Evolutionary conservation across 768 basidiomycete species (phyloP).

Genomic region (Lactarius sp.): DNA sequence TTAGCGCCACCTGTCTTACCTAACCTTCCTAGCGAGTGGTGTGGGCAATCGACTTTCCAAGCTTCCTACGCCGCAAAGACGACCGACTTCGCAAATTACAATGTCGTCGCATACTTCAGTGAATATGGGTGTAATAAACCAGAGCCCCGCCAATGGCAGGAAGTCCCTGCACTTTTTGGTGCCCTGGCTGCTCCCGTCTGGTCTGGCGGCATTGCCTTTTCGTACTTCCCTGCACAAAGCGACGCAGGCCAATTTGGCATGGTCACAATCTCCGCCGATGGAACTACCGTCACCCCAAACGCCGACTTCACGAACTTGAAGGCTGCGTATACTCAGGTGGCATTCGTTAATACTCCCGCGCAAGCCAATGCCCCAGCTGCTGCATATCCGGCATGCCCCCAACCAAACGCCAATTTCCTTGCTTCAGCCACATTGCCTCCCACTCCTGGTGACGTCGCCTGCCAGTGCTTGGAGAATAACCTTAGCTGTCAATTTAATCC

Average conservation of each 20-base stretch:
- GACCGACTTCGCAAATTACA: constrained; percentile 54
- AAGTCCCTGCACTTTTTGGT: constrained; percentile 68
- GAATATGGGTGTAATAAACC: constrained; percentile 73
- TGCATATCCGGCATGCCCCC: constrained; percentile 57
- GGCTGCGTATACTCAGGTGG: constrained; percentile 53
- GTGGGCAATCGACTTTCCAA: constrained; percentile 59
- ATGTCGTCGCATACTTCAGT: constrained; percentile 84
- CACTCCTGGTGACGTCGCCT: constrained; percentile 79
- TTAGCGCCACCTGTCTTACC: not conserved
- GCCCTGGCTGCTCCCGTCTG: constrained; percentile 69
- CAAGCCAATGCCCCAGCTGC: constrained; percentile 48
- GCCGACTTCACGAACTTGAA: constrained; percentile 65
- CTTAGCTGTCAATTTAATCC: constrained; percentile 75
- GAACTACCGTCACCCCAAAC: constrained; percentile 58
- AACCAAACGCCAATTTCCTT: constrained; percentile 51
- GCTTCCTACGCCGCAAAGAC: constrained; percentile 53
- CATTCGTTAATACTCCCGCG: constrained; percentile 60
- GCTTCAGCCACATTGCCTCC: constrained; percentile 71
- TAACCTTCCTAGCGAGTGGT: constrained; percentile 61
- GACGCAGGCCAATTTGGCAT: constrained; percentile 77
- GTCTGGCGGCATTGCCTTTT: constrained; percentile 87
- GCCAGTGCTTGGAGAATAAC: constrained; percentile 62
- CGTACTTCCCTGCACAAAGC: constrained; percentile 81
- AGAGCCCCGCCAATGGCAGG: constrained; percentile 72
- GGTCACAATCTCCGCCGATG: constrained; percentile 67